Evolutionary conservation across 768 basidiomycete genomes (phyloP), one percentile per base, ranked within the genome.

Genomic region (Pulveroboletus frians): DNA sequence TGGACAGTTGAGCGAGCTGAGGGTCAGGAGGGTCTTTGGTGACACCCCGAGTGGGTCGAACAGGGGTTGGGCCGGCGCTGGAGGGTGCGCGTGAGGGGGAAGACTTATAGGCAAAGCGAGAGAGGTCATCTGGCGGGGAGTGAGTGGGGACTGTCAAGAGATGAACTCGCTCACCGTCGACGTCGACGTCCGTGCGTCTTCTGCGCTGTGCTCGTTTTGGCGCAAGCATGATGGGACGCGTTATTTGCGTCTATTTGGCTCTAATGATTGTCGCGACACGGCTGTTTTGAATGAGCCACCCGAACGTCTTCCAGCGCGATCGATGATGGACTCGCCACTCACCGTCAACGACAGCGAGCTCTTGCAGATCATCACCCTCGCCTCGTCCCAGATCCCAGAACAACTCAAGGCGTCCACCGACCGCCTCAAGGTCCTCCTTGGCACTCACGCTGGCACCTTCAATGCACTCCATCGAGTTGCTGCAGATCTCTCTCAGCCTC

Each of bases 401-500:
- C 67, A 71, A 37, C 64, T 73, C 58, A 72, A 60, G 68, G 69
- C 62, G 27, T 87, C 66, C 61, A 73, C 80, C 11, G 70, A 77
- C 54, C 78, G 82, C 35, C 76, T 92, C 52, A 87, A 86, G 58
- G 66, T 76, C 54, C 74, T 89, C 65, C 69, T 86, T 21, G 79
- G 83, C 42, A 60, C 58, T 26, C 76, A 80, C 69, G 74, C 80
- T 42, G 90, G 89, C 36, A 79, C 84, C 1, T 86, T 78, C 57
- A 80, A 87, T 59, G 76, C 77, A 17, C 72, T 92, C 41, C 80
- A 87, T 56, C 78, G 83, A 55, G 88, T 92, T 64, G 86, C 88
- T 20, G 73, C 80, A 26, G 76, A 81, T 56, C 71, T 68, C 53
- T 66, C 73, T 2, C 65, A 84, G n/a, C 83, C 87, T 13, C 65